phyloP scores from a whole-genome alignment of 352 stramenopile genomes.

The Globisporangium solare region DNA sequence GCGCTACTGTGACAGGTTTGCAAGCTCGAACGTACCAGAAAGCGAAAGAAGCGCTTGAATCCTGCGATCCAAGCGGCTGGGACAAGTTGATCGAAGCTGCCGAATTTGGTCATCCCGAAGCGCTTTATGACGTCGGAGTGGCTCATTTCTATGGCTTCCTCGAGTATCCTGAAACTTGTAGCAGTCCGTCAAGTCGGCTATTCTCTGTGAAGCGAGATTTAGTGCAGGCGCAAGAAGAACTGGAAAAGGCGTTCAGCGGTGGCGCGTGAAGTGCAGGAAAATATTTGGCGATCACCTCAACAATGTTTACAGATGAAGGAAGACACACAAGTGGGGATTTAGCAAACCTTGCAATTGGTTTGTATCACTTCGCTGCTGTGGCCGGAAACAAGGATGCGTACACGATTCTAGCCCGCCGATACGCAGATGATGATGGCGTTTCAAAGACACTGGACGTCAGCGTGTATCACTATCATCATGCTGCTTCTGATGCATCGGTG shows the following conservation, averaged over 20 bases:
- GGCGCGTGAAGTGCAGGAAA: conserved; percentile 22
- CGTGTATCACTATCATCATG: conserved; percentile 58
- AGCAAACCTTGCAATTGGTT: conserved; percentile 23
- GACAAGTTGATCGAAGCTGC: conserved; percentile 32
- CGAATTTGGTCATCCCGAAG: conserved; percentile 23
- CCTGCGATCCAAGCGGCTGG: conserved; percentile 23
- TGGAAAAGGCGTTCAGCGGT: conserved; percentile 18
- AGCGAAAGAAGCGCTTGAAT: conserved; percentile 4
- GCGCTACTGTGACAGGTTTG: background rate
- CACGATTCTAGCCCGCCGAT: conserved; percentile 48
- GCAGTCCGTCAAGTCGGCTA: background rate
- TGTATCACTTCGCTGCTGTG: conserved; percentile 50
- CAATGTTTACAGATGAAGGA: background rate
- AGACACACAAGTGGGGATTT: background rate
- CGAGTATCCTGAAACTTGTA: conserved; percentile 15
- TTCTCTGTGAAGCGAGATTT: conserved; percentile 19
- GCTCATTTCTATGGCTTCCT: conserved; percentile 34
- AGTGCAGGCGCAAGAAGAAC: conserved; percentile 12
- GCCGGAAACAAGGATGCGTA: conserved; percentile 38
- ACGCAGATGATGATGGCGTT: conserved; percentile 19
- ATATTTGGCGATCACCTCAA: conserved; percentile 20
- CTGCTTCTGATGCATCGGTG: conserved; percentile 33
- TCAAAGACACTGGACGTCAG: conserved; percentile 27
- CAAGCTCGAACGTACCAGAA: conserved; percentile 13
- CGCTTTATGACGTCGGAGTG: conserved; percentile 25